These are phyloP conservation scores for Aureobasidium melanogenum DNA, from an alignment of 2,329 filamentous ascomycete species.

Conservation along the genomic window DNA sequence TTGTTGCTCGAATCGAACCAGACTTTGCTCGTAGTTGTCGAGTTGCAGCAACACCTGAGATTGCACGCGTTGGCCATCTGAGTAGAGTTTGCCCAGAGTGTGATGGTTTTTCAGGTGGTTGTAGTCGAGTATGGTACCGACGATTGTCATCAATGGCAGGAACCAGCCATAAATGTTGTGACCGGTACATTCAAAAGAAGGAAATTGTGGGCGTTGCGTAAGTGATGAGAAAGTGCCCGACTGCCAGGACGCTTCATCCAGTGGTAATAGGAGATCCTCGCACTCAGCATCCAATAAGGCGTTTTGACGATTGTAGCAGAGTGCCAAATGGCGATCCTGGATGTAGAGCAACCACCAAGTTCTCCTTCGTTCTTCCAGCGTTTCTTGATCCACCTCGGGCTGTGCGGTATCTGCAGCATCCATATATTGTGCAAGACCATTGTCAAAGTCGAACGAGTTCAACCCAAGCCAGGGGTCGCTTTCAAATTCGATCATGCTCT, in stretches of 20 bases:
- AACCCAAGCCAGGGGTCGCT: slow-evolving; percentile 10
- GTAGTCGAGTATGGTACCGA: slow-evolving; percentile 12
- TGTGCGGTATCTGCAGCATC: slow-evolving; percentile 2
- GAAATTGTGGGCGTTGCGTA: slow-evolving; percentile 9
- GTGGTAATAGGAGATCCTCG: slow-evolving; percentile 5
- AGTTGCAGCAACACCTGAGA: slow-evolving; percentile 6
- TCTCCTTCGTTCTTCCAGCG: slow-evolving; percentile 3
- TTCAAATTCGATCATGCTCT: slow-evolving; percentile 11
- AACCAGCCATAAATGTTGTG: slow-evolving; percentile 13
- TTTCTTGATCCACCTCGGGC: slow-evolving; percentile 7
- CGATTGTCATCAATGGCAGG: slow-evolving; percentile 11
- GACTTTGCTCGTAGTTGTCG: slow-evolving; percentile 10
- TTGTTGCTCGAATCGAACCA: slow-evolving; percentile 9
- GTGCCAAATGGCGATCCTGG: slow-evolving; percentile 9
- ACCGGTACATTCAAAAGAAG: slow-evolving; percentile 11
- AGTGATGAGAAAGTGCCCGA: slow-evolving; percentile 8
- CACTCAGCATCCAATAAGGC: slow-evolving; percentile 10
- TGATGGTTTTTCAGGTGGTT: slow-evolving; percentile 10
- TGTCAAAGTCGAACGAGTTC: slow-evolving; percentile 11
- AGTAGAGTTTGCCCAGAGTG: slow-evolving; percentile 7
- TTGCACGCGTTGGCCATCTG: slow-evolving; percentile 9
- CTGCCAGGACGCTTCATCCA: slow-evolving; percentile 10
- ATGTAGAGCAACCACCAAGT: slow-evolving; percentile 13
- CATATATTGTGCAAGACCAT: slow-evolving; percentile 9
- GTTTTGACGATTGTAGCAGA: slow-evolving; percentile 11